phyloP scores from a whole-genome alignment of 495 filamentous ascomycete genomes.

The Thermothielavioides terrestris region DNA sequence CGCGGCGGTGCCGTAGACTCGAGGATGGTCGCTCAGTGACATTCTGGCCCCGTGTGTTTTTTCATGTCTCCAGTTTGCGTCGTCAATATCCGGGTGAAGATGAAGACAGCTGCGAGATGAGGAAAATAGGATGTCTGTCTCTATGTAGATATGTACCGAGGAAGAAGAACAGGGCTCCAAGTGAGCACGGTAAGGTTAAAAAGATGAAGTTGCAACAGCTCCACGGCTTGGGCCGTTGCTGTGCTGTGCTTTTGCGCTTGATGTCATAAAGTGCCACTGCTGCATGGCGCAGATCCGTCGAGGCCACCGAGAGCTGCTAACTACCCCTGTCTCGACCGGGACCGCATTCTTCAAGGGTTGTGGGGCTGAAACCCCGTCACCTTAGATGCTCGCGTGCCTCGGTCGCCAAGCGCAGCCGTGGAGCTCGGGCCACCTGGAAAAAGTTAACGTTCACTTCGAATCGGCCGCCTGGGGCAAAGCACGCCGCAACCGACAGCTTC shows the following conservation, averaged over 20 bases:
- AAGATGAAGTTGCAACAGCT: background rate
- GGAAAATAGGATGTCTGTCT: no score
- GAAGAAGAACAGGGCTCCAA: no score
- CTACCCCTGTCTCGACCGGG: no score
- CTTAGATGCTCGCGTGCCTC: background rate
- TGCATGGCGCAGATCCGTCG: background rate
- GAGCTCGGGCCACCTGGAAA: constrained; percentile 26
- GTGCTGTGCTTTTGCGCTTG: constrained; percentile 2
- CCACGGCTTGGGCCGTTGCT: no score
- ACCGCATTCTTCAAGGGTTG: background rate
- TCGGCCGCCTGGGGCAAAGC: background rate
- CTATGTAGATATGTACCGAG: no score
- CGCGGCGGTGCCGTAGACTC: constrained; percentile 47
- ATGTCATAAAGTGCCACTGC: constrained; percentile 11
- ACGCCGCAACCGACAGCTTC: constrained; percentile 4
- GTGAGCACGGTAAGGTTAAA: background rate
- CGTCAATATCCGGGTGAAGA: background rate
- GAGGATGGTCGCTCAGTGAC: constrained; percentile 48
- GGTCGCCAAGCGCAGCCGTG: no score
- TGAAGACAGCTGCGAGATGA: background rate
- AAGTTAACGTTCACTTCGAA: constrained; percentile 7
- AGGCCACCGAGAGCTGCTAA: no score
- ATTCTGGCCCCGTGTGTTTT: constrained; percentile 18
- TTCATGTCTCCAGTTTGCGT: background rate
- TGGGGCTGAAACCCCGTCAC: constrained; percentile 1